phyloP scores from a whole-genome alignment of 139 green algal species.

The Astrephomene gubernaculifera region DNA sequence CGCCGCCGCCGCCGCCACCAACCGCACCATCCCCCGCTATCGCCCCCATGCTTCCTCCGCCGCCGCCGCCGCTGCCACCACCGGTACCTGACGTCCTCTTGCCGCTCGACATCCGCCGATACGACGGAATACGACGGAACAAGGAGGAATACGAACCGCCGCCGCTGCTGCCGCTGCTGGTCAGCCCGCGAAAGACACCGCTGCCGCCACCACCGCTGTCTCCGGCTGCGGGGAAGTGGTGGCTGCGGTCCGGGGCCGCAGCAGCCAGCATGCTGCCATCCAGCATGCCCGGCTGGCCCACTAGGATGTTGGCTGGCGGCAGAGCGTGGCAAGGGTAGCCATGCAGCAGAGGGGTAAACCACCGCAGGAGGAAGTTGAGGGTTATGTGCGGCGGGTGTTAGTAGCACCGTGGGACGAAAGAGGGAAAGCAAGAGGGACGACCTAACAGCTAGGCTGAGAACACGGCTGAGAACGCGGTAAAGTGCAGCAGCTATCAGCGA shows the following conservation, averaged over 20 bases:
- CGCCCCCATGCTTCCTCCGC: background rate
- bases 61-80: background rate
- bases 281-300: background rate
- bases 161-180: background rate
- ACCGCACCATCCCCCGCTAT: no score
- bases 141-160: background rate
- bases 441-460: no score
- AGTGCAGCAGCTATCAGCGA: no score
- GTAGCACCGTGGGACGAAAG: no score
- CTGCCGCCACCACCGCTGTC: no score
- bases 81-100: background rate
- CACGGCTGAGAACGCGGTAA: no score
- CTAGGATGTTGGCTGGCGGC: constrained; percentile 10
- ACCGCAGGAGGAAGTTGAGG: no score
- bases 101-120: background rate
- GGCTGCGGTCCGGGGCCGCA: no score
- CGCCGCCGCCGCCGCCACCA: background rate
- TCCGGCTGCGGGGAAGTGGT: no score
- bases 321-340: background rate
- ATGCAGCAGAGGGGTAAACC: no score
- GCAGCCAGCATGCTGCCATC: background rate
- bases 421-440: no score
- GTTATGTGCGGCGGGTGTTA: no score
- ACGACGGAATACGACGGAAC: background rate
- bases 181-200: background rate